These are phyloP conservation scores for Zangia roseola DNA, from an alignment of 768 basidiomycete genomes.

Conservation along the genomic window DNA sequence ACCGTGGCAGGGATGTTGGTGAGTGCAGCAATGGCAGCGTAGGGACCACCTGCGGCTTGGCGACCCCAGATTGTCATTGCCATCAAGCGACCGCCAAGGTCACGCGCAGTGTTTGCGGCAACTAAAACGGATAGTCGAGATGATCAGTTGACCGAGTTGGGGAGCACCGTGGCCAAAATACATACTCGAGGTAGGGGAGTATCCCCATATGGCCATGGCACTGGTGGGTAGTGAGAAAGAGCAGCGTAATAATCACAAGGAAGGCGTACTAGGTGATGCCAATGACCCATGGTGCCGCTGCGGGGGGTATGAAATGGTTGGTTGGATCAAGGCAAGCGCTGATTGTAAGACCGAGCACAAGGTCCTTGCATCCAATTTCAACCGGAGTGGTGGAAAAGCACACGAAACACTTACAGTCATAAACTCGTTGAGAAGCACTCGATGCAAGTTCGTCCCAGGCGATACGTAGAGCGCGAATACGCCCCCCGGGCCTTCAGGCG, in stretches of 20 bases:
- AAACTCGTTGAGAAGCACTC: conserved; percentile 41
- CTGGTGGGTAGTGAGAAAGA: conserved; percentile 31
- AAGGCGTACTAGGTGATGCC: conserved; percentile 56
- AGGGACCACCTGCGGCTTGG: conserved; percentile 49
- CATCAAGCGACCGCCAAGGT: conserved; percentile 63
- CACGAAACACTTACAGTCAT: conserved; percentile 26
- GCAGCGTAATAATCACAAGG: not conserved
- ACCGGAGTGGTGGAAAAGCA: not conserved
- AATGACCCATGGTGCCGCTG: conserved; percentile 50
- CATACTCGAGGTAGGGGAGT: conserved; percentile 46
- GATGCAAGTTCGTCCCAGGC: conserved; percentile 31
- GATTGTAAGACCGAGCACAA: conserved; percentile 23
- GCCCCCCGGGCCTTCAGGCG: conserved; percentile 35
- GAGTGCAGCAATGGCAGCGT: conserved; percentile 62
- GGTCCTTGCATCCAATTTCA: conserved; percentile 9
- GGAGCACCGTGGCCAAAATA: not conserved
- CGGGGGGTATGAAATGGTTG: conserved; percentile 56
- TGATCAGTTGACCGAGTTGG: not conserved
- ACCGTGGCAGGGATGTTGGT: conserved; percentile 66
- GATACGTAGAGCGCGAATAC: conserved; percentile 38
- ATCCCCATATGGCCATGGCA: conserved; percentile 61
- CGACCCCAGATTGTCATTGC: conserved; percentile 61
- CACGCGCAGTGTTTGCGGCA: conserved; percentile 65
- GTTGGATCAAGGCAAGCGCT: conserved; percentile 47
- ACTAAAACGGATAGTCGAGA: conserved; percentile 33